phyloP scores from a whole-genome alignment of 106 monocot genomes.

The Acorus calamus region DNA sequence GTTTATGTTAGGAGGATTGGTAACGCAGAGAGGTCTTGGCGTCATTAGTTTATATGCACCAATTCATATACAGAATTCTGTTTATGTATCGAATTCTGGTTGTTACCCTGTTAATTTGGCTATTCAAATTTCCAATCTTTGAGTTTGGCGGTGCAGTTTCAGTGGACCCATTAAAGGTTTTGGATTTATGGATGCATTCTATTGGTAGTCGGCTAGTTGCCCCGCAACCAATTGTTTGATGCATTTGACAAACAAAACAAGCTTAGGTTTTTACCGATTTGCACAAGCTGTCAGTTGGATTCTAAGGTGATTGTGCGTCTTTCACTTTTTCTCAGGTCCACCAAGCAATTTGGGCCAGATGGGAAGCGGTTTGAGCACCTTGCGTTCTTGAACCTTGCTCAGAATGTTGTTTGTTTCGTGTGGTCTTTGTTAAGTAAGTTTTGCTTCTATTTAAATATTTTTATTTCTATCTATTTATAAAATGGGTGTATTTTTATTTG shows the following conservation, averaged over 20 bases:
- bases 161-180: too few relatives aligned
- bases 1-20: too few relatives aligned
- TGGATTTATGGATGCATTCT: background rate
- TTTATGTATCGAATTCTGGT: too few relatives aligned
- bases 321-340: slow-evolving; percentile 44
- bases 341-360: slow-evolving; percentile 79
- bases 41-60: too few relatives aligned
- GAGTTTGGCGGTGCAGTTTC: too few relatives aligned
- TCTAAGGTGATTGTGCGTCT: slow-evolving; percentile 1
- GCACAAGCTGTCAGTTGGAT: background rate
- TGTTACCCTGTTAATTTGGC: too few relatives aligned
- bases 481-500: background rate
- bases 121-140: too few relatives aligned
- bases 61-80: too few relatives aligned
- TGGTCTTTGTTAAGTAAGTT: slow-evolving; percentile 90
- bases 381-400: slow-evolving; percentile 93
- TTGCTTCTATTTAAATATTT: background rate
- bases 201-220: background rate
- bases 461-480: background rate
- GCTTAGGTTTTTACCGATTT: too few relatives aligned
- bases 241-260: background rate
- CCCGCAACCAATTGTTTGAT: background rate
- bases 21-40: too few relatives aligned
- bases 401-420: slow-evolving; percentile 83
- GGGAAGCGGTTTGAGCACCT: slow-evolving; percentile 86